A percentile compares a stretch with the other conserved stretches of the same genome.
Evolutionary conservation across 169 alveolate species (phyloP).

Genomic region (Plasmodium berghei): DNA sequence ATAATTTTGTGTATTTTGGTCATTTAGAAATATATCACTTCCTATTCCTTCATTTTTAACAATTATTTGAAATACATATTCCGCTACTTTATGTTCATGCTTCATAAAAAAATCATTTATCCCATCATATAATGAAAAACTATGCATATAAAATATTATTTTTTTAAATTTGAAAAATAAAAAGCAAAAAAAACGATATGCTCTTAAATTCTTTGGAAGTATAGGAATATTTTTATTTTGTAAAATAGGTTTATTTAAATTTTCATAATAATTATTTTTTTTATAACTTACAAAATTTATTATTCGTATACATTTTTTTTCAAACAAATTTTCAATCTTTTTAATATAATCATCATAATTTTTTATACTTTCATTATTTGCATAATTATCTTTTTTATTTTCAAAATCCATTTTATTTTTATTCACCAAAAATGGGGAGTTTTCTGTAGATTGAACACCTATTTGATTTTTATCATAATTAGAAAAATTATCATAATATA

Average conservation of each 20-base stretch:
- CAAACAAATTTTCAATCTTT: conserved; percentile 25
- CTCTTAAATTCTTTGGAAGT: conserved; percentile 31
- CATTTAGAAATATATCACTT: not conserved
- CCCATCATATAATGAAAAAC: conserved; percentile 14
- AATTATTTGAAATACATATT: not conserved
- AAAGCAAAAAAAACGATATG: conserved; percentile 43
- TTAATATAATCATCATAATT: conserved; percentile 32
- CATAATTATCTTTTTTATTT: not conserved
- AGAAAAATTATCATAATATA: too few species aligned
- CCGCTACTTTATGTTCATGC: conserved; percentile 7
- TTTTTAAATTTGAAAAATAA: conserved; percentile 54
- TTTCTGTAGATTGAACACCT: too few species aligned
- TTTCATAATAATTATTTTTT: conserved; percentile 21
- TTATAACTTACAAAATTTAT: conserved; percentile 62
- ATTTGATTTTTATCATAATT: too few species aligned
- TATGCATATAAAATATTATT: conserved; percentile 41
- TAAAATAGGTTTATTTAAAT: not conserved
- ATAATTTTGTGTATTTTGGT: not conserved
- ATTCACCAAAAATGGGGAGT: too few species aligned
- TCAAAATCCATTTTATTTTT: not conserved
- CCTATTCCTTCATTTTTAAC: not conserved
- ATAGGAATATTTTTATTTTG: conserved; percentile 4
- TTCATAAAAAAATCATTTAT: conserved; percentile 17
- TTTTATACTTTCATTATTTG: conserved; percentile 15
- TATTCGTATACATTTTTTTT: conserved; percentile 32